These are phyloP conservation scores for Intubia oerlemansii DNA, from an alignment of 2,329 filamentous ascomycete species.

Conservation along the genomic window DNA sequence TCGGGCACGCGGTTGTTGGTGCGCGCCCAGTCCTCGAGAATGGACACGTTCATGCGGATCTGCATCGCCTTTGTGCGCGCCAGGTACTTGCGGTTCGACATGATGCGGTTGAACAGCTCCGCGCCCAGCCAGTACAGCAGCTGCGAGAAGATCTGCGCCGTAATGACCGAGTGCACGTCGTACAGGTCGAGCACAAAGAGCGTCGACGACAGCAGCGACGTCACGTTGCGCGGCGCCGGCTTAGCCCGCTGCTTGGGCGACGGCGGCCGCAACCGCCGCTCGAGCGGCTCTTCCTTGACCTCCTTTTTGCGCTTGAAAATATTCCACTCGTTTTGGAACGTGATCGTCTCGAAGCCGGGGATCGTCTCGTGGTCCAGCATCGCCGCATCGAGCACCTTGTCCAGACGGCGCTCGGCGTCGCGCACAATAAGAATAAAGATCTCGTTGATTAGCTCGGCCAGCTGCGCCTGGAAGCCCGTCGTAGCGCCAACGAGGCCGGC, in stretches of 20 bases:
- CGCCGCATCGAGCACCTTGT: constrained; percentile 80
- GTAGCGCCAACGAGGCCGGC: constrained; percentile 60
- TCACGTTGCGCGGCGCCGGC: constrained; percentile 83
- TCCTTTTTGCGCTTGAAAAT: constrained; percentile 83
- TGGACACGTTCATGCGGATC: constrained; percentile 96
- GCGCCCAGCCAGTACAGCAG: constrained; percentile 91
- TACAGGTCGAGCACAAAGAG: constrained; percentile 97
- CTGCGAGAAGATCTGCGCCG: constrained; percentile 75
- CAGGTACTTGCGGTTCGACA: constrained; percentile 87
- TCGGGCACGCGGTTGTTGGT: constrained; percentile 86
- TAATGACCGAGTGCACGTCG: constrained; percentile 94
- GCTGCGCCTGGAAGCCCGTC: constrained; percentile 73
- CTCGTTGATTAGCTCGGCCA: constrained; percentile 89
- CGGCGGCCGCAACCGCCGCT: constrained; percentile 79
- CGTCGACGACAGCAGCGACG: constrained; percentile 83
- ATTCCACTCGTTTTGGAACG: constrained; percentile 98
- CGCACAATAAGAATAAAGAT: constrained; percentile 96
- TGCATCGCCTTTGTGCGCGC: constrained; percentile 98
- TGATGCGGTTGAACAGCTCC: constrained; percentile 92
- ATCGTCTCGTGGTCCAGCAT: constrained; percentile 98
- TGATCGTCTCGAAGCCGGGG: constrained; percentile 86
- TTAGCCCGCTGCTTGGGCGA: constrained; percentile 87
- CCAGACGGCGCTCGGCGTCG: constrained; percentile 85
- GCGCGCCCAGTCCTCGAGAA: constrained; percentile 86
- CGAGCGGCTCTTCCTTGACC: constrained; percentile 70